A percentile compares a stretch with the other conserved stretches of the same genome.
These are phyloP conservation scores for Rhizophora mangle DNA, from an alignment of 345 rosid genomes.

Conservation along the genomic window DNA sequence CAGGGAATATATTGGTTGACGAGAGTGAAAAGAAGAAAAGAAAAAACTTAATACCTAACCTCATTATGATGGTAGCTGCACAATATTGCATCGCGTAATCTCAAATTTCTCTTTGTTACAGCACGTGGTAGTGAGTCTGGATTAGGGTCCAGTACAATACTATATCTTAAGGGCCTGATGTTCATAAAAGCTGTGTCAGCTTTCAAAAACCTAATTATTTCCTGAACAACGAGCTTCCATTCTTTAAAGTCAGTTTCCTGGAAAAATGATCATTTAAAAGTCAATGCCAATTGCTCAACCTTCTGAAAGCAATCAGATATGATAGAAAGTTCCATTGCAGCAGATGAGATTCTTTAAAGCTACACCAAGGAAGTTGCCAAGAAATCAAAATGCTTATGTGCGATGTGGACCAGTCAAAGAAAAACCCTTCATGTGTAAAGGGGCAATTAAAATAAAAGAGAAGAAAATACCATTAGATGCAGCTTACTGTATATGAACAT, in stretches of 20 bases:
- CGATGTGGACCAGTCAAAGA: no score
- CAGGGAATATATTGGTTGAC: conserved; percentile 2
- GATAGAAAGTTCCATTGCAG: not conserved
- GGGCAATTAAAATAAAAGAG: not conserved
- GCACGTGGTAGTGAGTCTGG: conserved; percentile 58
- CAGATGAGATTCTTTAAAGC: conserved; percentile 5
- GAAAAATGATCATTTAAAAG: conserved; percentile 29
- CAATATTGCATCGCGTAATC: conserved; percentile 77
- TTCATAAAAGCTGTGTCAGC: conserved; percentile 93
- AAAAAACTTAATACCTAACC: conserved; percentile 47
- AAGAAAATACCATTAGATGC: not conserved
- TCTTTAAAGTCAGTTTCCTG: conserved; percentile 97
- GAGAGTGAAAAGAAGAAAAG: conserved; percentile 17
- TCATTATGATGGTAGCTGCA: conserved; percentile 85
- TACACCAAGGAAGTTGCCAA: not conserved
- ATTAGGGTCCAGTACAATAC: conserved; percentile 72
- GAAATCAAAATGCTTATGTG: conserved; percentile 1
- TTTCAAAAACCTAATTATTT: conserved; percentile 87
- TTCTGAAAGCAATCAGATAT: conserved; percentile 8
- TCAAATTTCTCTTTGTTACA: conserved; percentile 57
- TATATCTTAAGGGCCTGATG: conserved; percentile 89
- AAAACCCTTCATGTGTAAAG: conserved; percentile 4
- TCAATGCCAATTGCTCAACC: conserved; percentile 20
- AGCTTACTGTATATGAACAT: no score
- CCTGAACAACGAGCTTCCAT: conserved; percentile 97